Percentiles rank a stretch among this genome's conserved stretches.
These are phyloP conservation scores for Cryptosporidium tyzzeri DNA, from an alignment of 169 alveolate genomes.

Conservation along the genomic window DNA sequence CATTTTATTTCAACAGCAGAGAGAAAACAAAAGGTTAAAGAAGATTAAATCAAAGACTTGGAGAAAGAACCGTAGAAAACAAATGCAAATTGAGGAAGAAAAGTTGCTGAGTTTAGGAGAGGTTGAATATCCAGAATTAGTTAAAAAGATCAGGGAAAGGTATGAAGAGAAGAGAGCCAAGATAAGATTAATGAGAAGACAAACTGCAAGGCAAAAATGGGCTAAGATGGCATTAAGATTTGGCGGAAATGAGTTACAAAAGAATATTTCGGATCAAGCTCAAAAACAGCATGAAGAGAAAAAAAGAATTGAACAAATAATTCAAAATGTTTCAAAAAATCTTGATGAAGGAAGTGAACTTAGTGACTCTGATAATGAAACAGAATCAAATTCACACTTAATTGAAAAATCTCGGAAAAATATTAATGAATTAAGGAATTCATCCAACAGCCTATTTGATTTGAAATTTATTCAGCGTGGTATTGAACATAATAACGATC, in stretches of 20 bases:
- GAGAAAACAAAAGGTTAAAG: constrained; percentile 80
- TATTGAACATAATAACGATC: constrained; percentile 9
- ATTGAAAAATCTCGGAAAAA: constrained; percentile 16
- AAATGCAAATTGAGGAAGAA: constrained; percentile 80
- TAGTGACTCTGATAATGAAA: background rate
- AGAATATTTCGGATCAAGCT: constrained; percentile 78
- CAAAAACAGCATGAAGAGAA: constrained; percentile 80
- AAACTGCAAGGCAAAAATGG: constrained; percentile 83
- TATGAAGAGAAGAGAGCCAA: constrained; percentile 83
- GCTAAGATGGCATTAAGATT: constrained; percentile 84
- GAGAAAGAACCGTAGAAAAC: constrained; percentile 81
- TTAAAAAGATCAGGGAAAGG: constrained; percentile 78
- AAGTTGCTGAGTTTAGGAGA: constrained; percentile 79
- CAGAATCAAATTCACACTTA: background rate
- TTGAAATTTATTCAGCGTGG: constrained; percentile 64
- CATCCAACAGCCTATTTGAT: constrained; percentile 12
- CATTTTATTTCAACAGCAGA: constrained; percentile 78
- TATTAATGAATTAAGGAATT: constrained; percentile 8
- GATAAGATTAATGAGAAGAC: constrained; percentile 79
- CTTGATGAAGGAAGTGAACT: background rate
- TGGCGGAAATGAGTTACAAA: constrained; percentile 83
- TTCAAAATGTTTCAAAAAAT: constrained; percentile 12
- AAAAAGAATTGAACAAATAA: constrained; percentile 56
- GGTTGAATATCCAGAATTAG: constrained; percentile 83
- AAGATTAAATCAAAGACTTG: constrained; percentile 83